Evolutionary conservation across 208 protist genomes (phyloP).

Genomic region (Trypanosoma grayi): DNA sequence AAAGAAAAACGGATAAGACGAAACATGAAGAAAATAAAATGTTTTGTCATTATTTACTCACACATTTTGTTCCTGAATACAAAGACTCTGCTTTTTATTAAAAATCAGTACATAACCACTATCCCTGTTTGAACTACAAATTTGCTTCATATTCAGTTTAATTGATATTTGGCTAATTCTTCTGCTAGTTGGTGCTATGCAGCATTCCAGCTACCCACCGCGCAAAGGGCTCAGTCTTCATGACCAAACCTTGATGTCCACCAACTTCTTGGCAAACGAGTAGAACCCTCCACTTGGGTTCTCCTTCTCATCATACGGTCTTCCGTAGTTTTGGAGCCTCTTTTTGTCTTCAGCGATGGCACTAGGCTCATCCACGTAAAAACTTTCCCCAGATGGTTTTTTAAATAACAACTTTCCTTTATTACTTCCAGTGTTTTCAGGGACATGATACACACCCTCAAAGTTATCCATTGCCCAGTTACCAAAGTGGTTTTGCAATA

Average conservation of each 20-base stretch:
- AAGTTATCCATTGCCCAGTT: constrained; percentile 48
- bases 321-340: constrained; percentile 67
- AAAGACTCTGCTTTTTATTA: background rate
- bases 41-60: no score
- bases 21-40: constrained; percentile 5
- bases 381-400: constrained; percentile 7
- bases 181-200: no score
- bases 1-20: background rate
- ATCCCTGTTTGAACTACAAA: no score
- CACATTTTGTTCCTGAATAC: background rate
- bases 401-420: constrained; percentile 23
- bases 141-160: constrained; percentile 1
- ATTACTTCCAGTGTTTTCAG: background rate
- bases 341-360: constrained; percentile 51
- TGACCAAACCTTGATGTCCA: constrained; percentile 27
- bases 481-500: constrained; percentile 24
- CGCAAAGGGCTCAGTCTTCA: no score
- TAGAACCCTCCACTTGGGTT: constrained; percentile 43
- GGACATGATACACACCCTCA: constrained; percentile 22
- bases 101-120: constrained; percentile 15
- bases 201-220: no score
- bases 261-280: constrained; percentile 26
- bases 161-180: no score
- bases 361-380: constrained; percentile 23
- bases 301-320: constrained; percentile 31